These are phyloP conservation scores for Scheffersomyces parashehatae DNA, from an alignment of 1,139 yeast genomes.

Conservation along the genomic window DNA sequence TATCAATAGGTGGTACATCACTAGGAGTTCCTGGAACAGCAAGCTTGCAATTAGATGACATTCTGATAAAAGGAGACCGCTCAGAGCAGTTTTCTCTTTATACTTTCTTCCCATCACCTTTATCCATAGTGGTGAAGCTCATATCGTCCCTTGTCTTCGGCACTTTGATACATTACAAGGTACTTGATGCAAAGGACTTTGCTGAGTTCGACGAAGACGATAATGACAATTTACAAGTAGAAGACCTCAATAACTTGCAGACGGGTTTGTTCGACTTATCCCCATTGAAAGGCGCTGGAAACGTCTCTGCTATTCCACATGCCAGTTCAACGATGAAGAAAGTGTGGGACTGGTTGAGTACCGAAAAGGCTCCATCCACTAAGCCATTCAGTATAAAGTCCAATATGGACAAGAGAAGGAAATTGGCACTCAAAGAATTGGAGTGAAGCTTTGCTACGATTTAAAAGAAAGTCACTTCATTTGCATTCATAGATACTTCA, in stretches of 20 bases:
- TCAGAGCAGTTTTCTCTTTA: constrained; percentile 42
- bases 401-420: constrained; percentile 43
- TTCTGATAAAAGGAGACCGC: constrained; percentile 36
- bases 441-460: constrained; percentile 19
- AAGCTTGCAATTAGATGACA: constrained; percentile 26
- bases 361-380: constrained; percentile 10
- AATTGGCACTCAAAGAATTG: constrained; percentile 42
- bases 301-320: constrained; percentile 31
- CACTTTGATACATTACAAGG: constrained; percentile 19
- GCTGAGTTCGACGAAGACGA: constrained; percentile 22
- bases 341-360: constrained; percentile 29
- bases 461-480: too few relatives aligned
- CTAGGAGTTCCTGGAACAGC: constrained; percentile 3
- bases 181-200: constrained; percentile 31
- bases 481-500: background rate
- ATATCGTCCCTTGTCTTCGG: constrained; percentile 20
- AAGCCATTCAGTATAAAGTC: constrained; percentile 16
- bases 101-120: constrained; percentile 47
- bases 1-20: constrained; percentile 6
- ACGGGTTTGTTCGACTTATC: constrained; percentile 43
- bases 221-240: constrained; percentile 21
- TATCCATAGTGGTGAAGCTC: constrained; percentile 29
- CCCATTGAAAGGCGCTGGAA: constrained; percentile 40
- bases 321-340: constrained; percentile 20
- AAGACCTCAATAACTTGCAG: constrained; percentile 32